phyloP scores from a whole-genome alignment of 306 rosid species.

The Abrus pulchellus region DNA sequence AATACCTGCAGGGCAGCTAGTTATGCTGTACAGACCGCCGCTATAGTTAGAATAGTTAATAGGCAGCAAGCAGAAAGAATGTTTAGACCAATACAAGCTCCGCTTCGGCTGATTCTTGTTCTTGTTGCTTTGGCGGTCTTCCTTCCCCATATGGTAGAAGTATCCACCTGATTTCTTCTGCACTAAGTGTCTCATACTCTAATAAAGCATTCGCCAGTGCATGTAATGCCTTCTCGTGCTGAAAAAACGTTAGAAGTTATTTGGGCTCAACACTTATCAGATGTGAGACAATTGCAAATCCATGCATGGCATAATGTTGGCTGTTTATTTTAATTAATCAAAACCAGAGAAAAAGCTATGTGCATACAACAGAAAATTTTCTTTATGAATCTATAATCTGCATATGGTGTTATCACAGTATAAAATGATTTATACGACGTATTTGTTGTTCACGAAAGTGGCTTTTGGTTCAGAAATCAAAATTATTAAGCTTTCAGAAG shows the following conservation, averaged over 20 bases:
- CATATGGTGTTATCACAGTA: neutral
- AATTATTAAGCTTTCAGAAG: slow-evolving; percentile 7
- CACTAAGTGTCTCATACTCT: slow-evolving; percentile 76
- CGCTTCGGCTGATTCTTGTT: slow-evolving; percentile 63
- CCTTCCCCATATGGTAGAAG: slow-evolving; percentile 69
- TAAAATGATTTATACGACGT: slow-evolving; percentile 7
- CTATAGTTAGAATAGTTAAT: slow-evolving; percentile 44
- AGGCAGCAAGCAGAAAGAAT: slow-evolving; percentile 18
- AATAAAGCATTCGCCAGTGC: slow-evolving; percentile 78
- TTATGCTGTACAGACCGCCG: slow-evolving; percentile 66
- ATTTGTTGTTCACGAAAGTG: neutral
- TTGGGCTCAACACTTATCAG: slow-evolving; percentile 15
- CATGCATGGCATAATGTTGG: neutral
- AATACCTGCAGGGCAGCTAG: slow-evolving; percentile 51
- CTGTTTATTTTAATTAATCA: slow-evolving; percentile 11
- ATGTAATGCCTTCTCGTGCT: slow-evolving; percentile 79
- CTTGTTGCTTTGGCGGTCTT: slow-evolving; percentile 64
- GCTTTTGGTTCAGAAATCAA: neutral
- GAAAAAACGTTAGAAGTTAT: slow-evolving; percentile 36
- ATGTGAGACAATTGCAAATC: slow-evolving; percentile 4
- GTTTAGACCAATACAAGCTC: slow-evolving; percentile 69
- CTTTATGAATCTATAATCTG: neutral
- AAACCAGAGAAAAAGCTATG: neutral
- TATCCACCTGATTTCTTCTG: slow-evolving; percentile 78
- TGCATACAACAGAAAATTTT: neutral